phyloP scores from a whole-genome alignment of 2,329 filamentous ascomycete species.

The Cladosporium sphaerospermum region DNA sequence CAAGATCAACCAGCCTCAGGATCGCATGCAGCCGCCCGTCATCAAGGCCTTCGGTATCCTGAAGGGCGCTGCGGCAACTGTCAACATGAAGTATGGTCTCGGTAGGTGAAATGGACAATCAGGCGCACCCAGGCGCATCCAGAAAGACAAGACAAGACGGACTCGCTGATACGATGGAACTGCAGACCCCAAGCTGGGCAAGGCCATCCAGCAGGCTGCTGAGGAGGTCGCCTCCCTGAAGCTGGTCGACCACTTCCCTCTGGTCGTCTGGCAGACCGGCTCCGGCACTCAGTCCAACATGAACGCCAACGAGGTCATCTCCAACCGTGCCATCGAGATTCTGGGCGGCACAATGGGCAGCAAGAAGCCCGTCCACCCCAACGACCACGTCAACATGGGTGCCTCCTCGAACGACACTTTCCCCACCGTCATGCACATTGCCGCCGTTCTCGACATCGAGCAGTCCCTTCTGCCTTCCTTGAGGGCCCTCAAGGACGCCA shows the following conservation, averaged over 20 bases:
- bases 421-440: slow-evolving; percentile 99
- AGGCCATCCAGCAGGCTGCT: slow-evolving; percentile 91
- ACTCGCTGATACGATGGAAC: slow-evolving; percentile 1
- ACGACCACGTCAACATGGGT: slow-evolving; percentile 99
- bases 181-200: slow-evolving; percentile 75
- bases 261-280: slow-evolving; percentile 98
- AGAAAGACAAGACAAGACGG: background rate
- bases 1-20: slow-evolving; percentile 97
- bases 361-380: slow-evolving; percentile 98
- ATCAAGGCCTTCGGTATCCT: slow-evolving; percentile 92
- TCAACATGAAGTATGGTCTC: slow-evolving; percentile 92
- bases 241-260: slow-evolving; percentile 93
- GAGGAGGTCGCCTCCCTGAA: slow-evolving; percentile 89
- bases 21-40: slow-evolving; percentile 93
- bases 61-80: slow-evolving; percentile 90
- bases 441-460: slow-evolving; percentile 89
- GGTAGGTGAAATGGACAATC: slow-evolving; percentile 43
- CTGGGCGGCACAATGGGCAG: slow-evolving; percentile 86
- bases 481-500: slow-evolving; percentile 70
- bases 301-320: slow-evolving; percentile 99
- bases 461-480: slow-evolving; percentile 76
- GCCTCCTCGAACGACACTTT: slow-evolving; percentile 99
- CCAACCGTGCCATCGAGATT: slow-evolving; percentile 97
- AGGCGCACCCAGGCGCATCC: background rate
- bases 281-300: slow-evolving; percentile 99